Conservation (phyloP, 805 yeast species). For the Ogataea kodamae region DNA sequence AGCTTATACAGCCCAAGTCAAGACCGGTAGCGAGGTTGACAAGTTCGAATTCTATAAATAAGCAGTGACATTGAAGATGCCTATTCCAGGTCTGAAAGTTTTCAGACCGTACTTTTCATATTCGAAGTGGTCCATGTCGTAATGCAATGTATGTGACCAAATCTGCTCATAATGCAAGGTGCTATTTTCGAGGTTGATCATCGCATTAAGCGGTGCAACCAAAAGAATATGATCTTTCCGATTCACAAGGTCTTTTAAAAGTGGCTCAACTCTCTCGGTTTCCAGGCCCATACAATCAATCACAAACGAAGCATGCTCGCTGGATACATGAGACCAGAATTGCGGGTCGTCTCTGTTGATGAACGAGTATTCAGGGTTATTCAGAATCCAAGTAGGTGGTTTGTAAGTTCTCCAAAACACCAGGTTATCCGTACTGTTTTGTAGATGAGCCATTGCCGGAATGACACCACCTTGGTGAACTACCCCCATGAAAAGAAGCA, state of each 20-base stretch:
- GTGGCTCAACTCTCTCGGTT: conserved; percentile 20
- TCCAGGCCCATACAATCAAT: conserved; percentile 49
- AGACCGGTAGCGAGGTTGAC: conserved; percentile 91
- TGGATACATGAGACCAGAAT: conserved; percentile 2
- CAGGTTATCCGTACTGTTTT: conserved; percentile 35
- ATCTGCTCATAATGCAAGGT: conserved; percentile 15
- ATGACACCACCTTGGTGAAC: conserved; percentile 90
- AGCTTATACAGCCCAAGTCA: conserved; percentile 95
- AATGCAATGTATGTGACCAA: conserved; percentile 45
- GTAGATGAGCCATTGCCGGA: conserved; percentile 51
- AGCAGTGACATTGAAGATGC: conserved; percentile 40
- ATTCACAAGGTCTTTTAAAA: conserved; percentile 6
- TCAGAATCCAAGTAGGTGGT: conserved; percentile 82
- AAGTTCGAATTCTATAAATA: conserved; percentile 96
- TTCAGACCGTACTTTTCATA: conserved; percentile 34
- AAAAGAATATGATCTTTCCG: conserved; percentile 13
- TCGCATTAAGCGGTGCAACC: conserved; percentile 31
- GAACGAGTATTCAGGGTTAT: conserved; percentile 3
- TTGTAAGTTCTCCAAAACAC: conserved; percentile 94
- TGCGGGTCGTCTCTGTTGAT: conserved; percentile 22
- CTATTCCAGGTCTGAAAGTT: conserved; percentile 61
- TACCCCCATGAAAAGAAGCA: conserved; percentile 70
- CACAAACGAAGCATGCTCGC: conserved; percentile 25
- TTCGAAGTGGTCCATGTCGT: conserved; percentile 77
- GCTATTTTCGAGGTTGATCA: conserved; percentile 16